These are phyloP conservation scores for Candida pseudoglaebosa DNA, from an alignment of 805 yeast genomes.

Conservation along the genomic window DNA sequence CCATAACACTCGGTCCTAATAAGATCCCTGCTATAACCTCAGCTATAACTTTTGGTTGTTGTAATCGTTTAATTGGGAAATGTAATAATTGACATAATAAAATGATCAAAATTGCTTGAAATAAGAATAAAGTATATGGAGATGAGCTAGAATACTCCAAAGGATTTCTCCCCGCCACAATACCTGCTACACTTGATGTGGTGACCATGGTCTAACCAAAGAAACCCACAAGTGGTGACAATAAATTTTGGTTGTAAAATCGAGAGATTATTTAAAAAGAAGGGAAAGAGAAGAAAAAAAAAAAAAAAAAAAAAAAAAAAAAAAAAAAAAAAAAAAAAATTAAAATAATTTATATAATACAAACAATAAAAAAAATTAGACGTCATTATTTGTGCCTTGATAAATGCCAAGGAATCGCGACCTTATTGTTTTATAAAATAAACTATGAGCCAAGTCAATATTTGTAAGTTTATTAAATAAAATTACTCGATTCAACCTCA, in stretches of 20 bases:
- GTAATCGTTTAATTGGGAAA: slow-evolving; percentile 54
- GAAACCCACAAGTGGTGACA: no score
- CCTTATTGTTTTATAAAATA: no score
- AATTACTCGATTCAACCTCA: no score
- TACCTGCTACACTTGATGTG: slow-evolving; percentile 53
- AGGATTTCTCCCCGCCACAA: slow-evolving; percentile 71
- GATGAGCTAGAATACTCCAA: slow-evolving; percentile 51
- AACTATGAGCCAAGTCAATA: no score
- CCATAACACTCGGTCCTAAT: slow-evolving; percentile 73
- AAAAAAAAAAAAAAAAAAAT: no score
- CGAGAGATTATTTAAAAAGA: slow-evolving; percentile 16
- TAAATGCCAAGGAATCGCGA: no score
- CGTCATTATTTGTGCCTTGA: no score
- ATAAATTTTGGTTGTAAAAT: neutral
- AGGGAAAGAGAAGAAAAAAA: neutral
- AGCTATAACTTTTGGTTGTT: slow-evolving; percentile 78
- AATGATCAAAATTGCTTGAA: slow-evolving; percentile 64
- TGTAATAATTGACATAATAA: slow-evolving; percentile 57
- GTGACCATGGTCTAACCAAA: no score
- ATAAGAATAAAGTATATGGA: slow-evolving; percentile 66
- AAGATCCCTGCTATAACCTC: slow-evolving; percentile 77
- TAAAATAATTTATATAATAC: no score
- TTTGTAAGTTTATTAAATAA: no score
- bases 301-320: no score
- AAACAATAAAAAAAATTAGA: no score